A percentile compares a stretch with the other conserved stretches of the same genome.
Conservation (phyloP, 768 basidiomycete species). For the Sistotremastrum suecicum region DNA sequence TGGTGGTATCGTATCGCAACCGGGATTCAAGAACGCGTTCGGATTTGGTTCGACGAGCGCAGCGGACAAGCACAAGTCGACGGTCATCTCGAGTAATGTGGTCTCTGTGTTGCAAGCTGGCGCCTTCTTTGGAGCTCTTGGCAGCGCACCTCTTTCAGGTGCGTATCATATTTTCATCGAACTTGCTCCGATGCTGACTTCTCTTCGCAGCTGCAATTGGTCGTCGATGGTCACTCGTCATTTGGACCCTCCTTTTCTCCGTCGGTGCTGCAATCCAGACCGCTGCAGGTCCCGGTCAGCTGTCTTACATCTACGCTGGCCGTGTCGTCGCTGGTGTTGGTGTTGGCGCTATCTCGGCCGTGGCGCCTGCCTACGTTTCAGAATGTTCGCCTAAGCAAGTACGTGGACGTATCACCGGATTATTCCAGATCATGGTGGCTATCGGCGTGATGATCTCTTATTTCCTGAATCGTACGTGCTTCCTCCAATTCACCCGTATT, state of each 20-base stretch:
- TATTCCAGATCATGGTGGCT: constrained; percentile 82
- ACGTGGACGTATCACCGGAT: constrained; percentile 71
- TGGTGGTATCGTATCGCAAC: constrained; percentile 53
- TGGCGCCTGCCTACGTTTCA: constrained; percentile 74
- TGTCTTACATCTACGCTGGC: constrained; percentile 65
- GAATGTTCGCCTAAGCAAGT: constrained; percentile 82
- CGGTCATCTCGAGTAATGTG: constrained; percentile 63
- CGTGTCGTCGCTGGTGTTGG: constrained; percentile 71
- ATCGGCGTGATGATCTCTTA: constrained; percentile 78
- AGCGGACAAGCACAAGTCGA: constrained; percentile 22
- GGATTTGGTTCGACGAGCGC: constrained; percentile 34
- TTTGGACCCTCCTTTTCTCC: constrained; percentile 47
- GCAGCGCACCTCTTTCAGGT: constrained; percentile 60
- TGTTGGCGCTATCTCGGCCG: constrained; percentile 71
- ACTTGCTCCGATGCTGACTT: not conserved
- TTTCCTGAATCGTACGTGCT: constrained; percentile 56
- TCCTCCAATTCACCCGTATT: constrained; percentile 8
- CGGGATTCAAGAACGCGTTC: constrained; percentile 50
- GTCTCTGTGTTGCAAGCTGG: constrained; percentile 82
- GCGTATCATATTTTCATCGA: constrained; percentile 8
- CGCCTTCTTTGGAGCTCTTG: constrained; percentile 77
- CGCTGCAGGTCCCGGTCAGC: constrained; percentile 39
- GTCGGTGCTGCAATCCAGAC: constrained; percentile 45
- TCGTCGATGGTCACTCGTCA: constrained; percentile 46
- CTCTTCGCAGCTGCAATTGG: constrained; percentile 41